A percentile compares a stretch with the other conserved stretches of the same genome.
phyloP scores from a whole-genome alignment of 179 eudicot species.

The Spinacia oleracea region DNA sequence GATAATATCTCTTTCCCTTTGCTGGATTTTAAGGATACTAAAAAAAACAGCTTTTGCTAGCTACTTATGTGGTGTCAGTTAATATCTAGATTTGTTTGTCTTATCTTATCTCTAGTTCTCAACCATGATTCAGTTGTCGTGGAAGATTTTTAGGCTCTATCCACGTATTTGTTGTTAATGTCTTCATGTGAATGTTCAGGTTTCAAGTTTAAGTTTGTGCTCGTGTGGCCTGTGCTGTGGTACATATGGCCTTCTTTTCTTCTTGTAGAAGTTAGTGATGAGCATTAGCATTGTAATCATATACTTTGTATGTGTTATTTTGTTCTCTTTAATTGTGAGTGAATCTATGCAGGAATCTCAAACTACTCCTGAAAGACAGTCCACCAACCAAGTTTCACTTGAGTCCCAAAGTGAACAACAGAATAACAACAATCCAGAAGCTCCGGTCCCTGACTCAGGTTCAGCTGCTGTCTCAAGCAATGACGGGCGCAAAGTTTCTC shows the following conservation, averaged over 20 bases:
- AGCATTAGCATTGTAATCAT: not conserved
- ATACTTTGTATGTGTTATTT: not conserved
- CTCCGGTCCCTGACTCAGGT: constrained; percentile 75
- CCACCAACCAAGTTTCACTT: constrained; percentile 52
- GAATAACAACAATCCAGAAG: constrained; percentile 54
- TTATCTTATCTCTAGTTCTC: constrained; percentile 1
- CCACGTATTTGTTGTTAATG: not conserved
- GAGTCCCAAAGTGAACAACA: constrained; percentile 62
- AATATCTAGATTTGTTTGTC: not conserved
- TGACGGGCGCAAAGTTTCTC: constrained; percentile 85
- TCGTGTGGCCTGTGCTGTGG: not conserved
- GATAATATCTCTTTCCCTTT: not conserved
- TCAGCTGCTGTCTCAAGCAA: constrained; percentile 81
- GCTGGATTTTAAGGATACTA: no score
- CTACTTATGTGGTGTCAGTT: not conserved
- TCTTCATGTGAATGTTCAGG: not conserved
- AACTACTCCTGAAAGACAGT: constrained; percentile 54
- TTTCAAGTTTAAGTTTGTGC: not conserved
- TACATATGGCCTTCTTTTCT: not conserved
- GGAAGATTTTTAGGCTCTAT: not conserved
- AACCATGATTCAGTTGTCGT: not conserved
- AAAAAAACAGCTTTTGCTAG: no score
- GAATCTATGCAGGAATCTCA: constrained; percentile 46
- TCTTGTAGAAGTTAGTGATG: not conserved
- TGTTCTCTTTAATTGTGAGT: not conserved